Conservation (phyloP, 148 eudicot species). For the Rhododendron ovatum region DNA sequence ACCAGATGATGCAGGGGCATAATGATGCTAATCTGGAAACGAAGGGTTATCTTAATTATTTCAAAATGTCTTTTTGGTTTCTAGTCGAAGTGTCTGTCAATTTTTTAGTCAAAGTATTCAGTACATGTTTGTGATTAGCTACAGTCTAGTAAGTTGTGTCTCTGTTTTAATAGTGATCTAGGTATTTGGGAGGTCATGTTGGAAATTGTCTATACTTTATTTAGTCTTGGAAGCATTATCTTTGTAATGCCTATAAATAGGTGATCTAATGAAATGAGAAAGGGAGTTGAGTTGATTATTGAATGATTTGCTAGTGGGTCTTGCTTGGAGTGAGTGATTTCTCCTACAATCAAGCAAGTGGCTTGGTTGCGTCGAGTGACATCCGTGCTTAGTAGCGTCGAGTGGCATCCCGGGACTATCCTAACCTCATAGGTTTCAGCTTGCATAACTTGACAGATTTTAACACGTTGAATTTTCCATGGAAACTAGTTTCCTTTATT, state of each 20-base stretch:
- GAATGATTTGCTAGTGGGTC: neutral
- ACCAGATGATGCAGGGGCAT: neutral
- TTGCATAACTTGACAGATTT: neutral
- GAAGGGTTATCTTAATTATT: neutral
- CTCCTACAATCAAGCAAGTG: too few species aligned
- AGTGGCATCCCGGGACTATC: neutral
- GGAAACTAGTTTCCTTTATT: neutral
- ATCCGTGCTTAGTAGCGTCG: neutral
- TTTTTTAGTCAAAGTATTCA: neutral
- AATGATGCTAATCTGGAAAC: neutral
- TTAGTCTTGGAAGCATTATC: neutral
- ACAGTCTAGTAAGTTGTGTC: neutral
- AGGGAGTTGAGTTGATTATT: neutral
- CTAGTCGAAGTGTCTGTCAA: neutral
- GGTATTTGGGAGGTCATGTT: neutral
- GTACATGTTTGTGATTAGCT: neutral
- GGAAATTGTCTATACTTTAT: neutral
- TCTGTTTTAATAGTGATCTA: neutral
- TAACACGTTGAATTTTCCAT: neutral
- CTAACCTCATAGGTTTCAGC: neutral
- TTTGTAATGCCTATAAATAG: neutral
- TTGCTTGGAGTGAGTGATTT: too few species aligned
- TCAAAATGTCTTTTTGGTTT: neutral
- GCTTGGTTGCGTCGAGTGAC: too few species aligned
- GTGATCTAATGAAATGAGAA: neutral